These are phyloP conservation scores for Collariella sp. DNA, from an alignment of 495 filamentous ascomycete species.

Conservation along the genomic window DNA sequence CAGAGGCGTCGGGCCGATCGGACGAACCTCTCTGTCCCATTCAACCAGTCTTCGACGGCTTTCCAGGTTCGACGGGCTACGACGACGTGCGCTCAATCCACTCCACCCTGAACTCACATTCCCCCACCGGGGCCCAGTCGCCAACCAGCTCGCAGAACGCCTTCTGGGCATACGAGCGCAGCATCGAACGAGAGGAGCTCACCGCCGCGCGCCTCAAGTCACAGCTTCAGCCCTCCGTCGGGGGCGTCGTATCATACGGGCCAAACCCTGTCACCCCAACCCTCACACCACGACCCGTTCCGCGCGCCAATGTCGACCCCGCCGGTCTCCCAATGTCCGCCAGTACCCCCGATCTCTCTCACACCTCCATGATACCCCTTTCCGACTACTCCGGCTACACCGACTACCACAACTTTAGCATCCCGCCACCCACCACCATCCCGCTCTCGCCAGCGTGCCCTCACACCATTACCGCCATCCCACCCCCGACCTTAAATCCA, in stretches of 20 bases:
- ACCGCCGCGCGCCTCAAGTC: slow-evolving; percentile 25
- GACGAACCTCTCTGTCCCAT: slow-evolving; percentile 24
- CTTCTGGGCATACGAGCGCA: slow-evolving; percentile 13
- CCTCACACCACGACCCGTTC: slow-evolving; percentile 18
- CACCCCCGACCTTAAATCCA: slow-evolving; percentile 1
- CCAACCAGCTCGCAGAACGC: slow-evolving; percentile 4
- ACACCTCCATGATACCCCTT: slow-evolving; percentile 8
- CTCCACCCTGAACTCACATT: slow-evolving; percentile 15
- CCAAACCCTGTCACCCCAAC: slow-evolving; percentile 31
- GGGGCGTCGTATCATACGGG: slow-evolving; percentile 24
- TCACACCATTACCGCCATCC: background rate
- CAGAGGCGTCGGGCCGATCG: slow-evolving; percentile 18
- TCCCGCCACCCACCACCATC: slow-evolving; percentile 6
- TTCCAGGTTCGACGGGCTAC: slow-evolving; percentile 29
- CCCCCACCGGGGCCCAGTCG: slow-evolving; percentile 18
- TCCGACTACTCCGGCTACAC: slow-evolving; percentile 13
- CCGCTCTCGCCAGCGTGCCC: too few species aligned
- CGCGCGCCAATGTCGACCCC: slow-evolving; percentile 13
- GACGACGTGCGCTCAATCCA: slow-evolving; percentile 26
- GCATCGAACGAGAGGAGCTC: slow-evolving; percentile 26
- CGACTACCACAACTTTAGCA: slow-evolving; percentile 12
- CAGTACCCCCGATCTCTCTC: slow-evolving; percentile 13
- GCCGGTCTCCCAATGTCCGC: slow-evolving; percentile 15
- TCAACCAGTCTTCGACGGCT: slow-evolving; percentile 27
- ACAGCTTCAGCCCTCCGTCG: slow-evolving; percentile 10